These are phyloP conservation scores for Cladosporium halotolerans DNA, from an alignment of 2,329 filamentous ascomycete genomes.

Conservation along the genomic window DNA sequence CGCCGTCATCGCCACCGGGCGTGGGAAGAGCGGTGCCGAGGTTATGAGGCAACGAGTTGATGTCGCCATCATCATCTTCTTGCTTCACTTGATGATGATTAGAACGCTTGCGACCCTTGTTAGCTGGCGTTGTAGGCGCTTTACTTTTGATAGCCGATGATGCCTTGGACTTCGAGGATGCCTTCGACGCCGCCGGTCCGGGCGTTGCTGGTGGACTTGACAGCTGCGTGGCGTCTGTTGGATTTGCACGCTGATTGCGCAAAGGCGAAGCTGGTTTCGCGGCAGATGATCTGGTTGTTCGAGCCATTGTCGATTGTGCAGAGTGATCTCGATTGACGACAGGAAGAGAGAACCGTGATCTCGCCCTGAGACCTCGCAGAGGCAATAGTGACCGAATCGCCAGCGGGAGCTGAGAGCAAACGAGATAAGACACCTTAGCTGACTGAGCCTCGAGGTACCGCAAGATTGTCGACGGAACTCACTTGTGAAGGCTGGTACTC, in stretches of 20 bases:
- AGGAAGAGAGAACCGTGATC: too few relatives aligned
- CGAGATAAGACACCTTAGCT: too few relatives aligned
- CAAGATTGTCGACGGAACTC: too few relatives aligned
- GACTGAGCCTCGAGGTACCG: too few relatives aligned
- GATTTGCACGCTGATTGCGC: not conserved
- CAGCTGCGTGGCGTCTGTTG: constrained; percentile 32
- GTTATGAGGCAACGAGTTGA: constrained; percentile 51
- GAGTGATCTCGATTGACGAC: too few relatives aligned
- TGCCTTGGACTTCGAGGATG: constrained; percentile 8
- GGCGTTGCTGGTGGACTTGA: constrained; percentile 40
- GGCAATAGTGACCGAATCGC: too few relatives aligned
- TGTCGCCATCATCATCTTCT: constrained; percentile 29
- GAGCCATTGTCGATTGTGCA: constrained; percentile 17
- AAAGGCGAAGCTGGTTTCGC: constrained; percentile 4
- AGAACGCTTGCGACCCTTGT: constrained; percentile 33
- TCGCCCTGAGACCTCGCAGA: too few relatives aligned
- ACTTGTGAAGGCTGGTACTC: too few relatives aligned
- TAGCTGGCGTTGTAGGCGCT: constrained; percentile 15
- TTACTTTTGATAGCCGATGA: constrained; percentile 19
- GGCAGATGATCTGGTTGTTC: constrained; percentile 21
- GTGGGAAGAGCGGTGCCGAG: constrained; percentile 38
- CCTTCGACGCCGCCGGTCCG: constrained; percentile 23
- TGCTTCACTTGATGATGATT: constrained; percentile 30
- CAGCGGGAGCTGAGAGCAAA: too few relatives aligned
- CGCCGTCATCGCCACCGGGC: constrained; percentile 19